Evolutionary conservation across 23 red algal species (phyloP).

Genomic region (Gracilaria vermiculophylla): DNA sequence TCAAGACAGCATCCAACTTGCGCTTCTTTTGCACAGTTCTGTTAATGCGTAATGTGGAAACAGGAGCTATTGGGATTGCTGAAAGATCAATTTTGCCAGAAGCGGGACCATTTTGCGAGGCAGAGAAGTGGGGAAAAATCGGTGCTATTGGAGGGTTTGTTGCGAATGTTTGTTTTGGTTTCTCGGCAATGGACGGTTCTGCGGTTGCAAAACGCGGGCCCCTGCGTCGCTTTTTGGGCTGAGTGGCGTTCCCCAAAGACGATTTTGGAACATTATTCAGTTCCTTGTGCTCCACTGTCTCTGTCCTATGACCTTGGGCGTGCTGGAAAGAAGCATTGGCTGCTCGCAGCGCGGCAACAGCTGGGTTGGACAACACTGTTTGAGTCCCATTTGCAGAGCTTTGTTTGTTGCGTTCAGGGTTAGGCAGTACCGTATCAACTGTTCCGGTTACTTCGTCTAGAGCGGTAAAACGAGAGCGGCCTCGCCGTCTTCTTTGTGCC

Average conservation of each 20-base stretch:
- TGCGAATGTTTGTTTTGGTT: neutral
- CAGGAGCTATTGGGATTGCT: slow-evolving; percentile 63
- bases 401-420: neutral
- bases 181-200: neutral
- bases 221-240: neutral
- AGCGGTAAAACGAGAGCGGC: slow-evolving; percentile 32
- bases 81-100: slow-evolving; percentile 24
- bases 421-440: neutral
- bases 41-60: slow-evolving; percentile 54
- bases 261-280: neutral
- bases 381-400: neutral
- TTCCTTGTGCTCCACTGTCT: neutral
- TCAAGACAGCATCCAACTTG: slow-evolving; percentile 65
- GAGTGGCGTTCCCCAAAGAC: neutral
- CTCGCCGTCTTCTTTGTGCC: neutral
- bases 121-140: neutral
- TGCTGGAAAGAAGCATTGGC: neutral
- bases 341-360: neutral
- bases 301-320: too few relatives aligned
- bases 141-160: neutral
- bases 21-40: slow-evolving; percentile 23
- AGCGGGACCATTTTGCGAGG: neutral
- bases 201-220: neutral
- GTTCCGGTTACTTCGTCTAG: neutral
- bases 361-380: neutral